Base-by-base conservation (phyloP, 495 filamentous ascomycete species). In the Immersiella caudata region DNA sequence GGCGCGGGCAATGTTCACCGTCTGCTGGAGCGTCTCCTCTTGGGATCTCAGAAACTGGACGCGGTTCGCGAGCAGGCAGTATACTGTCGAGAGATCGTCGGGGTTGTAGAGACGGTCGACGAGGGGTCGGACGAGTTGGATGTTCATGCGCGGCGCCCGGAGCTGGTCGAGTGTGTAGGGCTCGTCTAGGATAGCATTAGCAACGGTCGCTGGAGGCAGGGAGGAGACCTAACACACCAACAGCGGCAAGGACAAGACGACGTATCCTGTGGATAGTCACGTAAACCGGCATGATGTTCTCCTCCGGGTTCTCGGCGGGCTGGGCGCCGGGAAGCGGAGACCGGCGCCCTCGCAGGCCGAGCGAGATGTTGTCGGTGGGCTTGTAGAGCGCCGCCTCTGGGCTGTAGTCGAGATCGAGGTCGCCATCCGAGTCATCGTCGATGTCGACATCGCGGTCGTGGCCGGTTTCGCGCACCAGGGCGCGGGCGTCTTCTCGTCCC, bases 11-110 rank as follows among this genome's bases (percentile, higher is more conserved):
- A 82, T 76, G 69, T 87, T 86, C 64, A 90, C 83, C 20, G 82
- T 86, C 72, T 87, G 85, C 69, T 86, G 83, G 61, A 88, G 84
- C 25, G 84, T 75, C 66, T 87, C 80, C 62, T 79, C 80, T 62
- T 87, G 86, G 56, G 88, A 85, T 21, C 84, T 81, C 24, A 87
- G 81, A 76, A 90, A 90, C 63, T 90, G 86, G 14, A 85, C 76
- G 12, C 85, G 78, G 71, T 90, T 90, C 59, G 88, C 87, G 35
- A 90, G 81, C 9, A 90, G 81, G 71, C 86, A 88, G 72, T 88
- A 90, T 9, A 89, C 85, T 79, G 69, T 78, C 1, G 86, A 87
- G 26, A 85, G 79, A 72, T 90, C 87, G 12, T 85, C 70, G 20
- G 79, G 78, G 54, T 84, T 82, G 73, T 87, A 89, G 0, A 88